These are phyloP conservation scores for Blastocrithidia nonstop DNA, from an alignment of 208 protist genomes.

Conservation along the genomic window DNA sequence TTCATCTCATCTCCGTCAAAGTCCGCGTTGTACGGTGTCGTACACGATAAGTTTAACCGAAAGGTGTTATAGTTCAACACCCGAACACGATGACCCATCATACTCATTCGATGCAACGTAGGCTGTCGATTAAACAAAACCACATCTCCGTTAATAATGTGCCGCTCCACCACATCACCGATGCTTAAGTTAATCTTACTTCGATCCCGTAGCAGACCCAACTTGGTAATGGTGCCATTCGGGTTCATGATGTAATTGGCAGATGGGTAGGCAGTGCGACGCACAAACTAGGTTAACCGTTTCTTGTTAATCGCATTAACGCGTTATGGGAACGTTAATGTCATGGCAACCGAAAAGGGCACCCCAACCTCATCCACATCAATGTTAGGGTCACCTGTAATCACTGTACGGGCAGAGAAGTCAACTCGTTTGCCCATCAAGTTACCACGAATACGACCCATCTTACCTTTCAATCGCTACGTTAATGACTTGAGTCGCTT, in stretches of 20 bases:
- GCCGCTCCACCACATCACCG: constrained; percentile 93
- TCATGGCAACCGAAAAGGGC: constrained; percentile 95
- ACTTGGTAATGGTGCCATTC: constrained; percentile 84
- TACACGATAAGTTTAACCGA: constrained; percentile 97
- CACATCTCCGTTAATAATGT: constrained; percentile 97
- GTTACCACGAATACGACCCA: constrained; percentile 96
- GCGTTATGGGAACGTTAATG: constrained; percentile 98
- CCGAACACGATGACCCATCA: constrained; percentile 98
- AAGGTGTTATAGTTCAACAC: constrained; percentile 98
- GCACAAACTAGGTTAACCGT: constrained; percentile 88
- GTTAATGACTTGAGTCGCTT: constrained; percentile 96
- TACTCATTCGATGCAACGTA: constrained; percentile 99
- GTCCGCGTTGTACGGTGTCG: constrained; percentile 99
- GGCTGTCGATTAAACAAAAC: constrained; percentile 99
- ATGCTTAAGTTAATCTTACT: constrained; percentile 81
- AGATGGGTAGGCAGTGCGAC: constrained; percentile 89
- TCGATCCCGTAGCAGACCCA: constrained; percentile 65
- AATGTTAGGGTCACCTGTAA: constrained; percentile 97
- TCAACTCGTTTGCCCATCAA: constrained; percentile 99
- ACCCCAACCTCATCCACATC: constrained; percentile 97
- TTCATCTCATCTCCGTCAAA: constrained; percentile 99
- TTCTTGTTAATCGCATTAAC: constrained; percentile 98
- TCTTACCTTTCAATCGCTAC: constrained; percentile 98
- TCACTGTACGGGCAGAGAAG: constrained; percentile 99
- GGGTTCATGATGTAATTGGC: constrained; percentile 89